phyloP scores from a whole-genome alignment of 768 basidiomycete species.

The Tulasnella sp. region DNA sequence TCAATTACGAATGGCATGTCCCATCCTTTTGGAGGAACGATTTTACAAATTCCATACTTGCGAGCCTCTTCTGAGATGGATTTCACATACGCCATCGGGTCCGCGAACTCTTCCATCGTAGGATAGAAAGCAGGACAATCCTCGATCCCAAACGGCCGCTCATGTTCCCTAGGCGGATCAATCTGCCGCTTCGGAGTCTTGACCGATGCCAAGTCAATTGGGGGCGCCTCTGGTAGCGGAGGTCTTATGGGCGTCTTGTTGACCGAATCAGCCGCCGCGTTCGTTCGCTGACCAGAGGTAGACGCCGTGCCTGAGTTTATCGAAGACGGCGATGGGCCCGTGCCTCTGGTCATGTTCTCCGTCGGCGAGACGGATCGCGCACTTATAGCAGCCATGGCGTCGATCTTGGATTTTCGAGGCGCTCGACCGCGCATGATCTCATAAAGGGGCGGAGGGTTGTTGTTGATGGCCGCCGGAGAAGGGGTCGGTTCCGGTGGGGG shows the following conservation, averaged over 20 bases:
- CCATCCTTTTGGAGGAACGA: conserved; percentile 89
- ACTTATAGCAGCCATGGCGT: conserved; percentile 70
- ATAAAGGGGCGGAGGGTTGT: not conserved
- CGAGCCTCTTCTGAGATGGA: conserved; percentile 61
- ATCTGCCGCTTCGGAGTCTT: conserved; percentile 38
- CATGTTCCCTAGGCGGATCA: not conserved
- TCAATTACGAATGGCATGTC: conserved; percentile 93
- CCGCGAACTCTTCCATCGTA: conserved; percentile 80
- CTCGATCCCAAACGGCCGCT: conserved; percentile 70
- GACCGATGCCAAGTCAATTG: conserved; percentile 58
- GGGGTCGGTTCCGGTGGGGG: not conserved
- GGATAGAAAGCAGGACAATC: conserved; percentile 90
- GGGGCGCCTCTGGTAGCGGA: conserved; percentile 52
- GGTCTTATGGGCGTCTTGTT: not conserved
- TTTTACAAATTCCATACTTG: conserved; percentile 87
- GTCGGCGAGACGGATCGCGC: conserved; percentile 51
- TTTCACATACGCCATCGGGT: conserved; percentile 89
- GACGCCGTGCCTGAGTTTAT: conserved; percentile 10
- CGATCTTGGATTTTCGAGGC: conserved; percentile 84
- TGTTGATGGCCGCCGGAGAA: not conserved
- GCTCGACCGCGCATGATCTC: conserved; percentile 40
- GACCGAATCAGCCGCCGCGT: not conserved
- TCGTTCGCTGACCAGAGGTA: conserved; percentile 8
- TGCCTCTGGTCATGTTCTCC: conserved; percentile 38
- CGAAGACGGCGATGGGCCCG: conserved; percentile 11